phyloP scores from a whole-genome alignment of 176 grass and related monocot genomes.

The Raddia guianensis region DNA sequence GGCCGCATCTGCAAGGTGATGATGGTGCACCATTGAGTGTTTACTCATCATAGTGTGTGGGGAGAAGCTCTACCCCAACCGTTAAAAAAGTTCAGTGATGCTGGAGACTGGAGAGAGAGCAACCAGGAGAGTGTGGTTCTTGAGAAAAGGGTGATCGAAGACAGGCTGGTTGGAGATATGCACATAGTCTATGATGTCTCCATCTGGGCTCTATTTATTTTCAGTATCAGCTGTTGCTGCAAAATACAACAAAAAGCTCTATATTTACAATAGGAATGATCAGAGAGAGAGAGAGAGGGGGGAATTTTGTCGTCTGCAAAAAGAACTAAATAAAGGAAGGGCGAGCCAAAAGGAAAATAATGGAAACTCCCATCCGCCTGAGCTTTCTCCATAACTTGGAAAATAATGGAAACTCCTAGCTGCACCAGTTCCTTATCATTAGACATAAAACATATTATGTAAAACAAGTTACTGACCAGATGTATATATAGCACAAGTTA shows the following conservation, averaged over 20 bases:
- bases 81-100: slow-evolving; percentile 3
- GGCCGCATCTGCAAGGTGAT: slow-evolving; percentile 53
- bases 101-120: slow-evolving; percentile 39
- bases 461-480: too few relatives aligned
- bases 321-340: not conserved
- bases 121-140: slow-evolving; percentile 71
- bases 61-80: not conserved
- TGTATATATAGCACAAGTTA: too few relatives aligned
- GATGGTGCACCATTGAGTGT: slow-evolving; percentile 13
- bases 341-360: too few relatives aligned
- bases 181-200: slow-evolving; percentile 73
- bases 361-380: too few relatives aligned
- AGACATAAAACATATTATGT: too few relatives aligned
- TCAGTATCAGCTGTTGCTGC: slow-evolving; percentile 28
- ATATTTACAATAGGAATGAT: not conserved
- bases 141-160: slow-evolving; percentile 81
- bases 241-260: not conserved
- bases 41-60: slow-evolving; percentile 23
- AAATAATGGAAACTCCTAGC: too few relatives aligned
- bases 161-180: slow-evolving; percentile 72
- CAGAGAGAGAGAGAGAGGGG: slow-evolving; percentile 2
- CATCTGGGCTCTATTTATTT: slow-evolving; percentile 64
- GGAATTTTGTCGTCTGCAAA: not conserved
- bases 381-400: too few relatives aligned
- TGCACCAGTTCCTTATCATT: too few relatives aligned